Base-by-base conservation (phyloP, 179 eudicot genomes). In the Beta corolliflora region DNA sequence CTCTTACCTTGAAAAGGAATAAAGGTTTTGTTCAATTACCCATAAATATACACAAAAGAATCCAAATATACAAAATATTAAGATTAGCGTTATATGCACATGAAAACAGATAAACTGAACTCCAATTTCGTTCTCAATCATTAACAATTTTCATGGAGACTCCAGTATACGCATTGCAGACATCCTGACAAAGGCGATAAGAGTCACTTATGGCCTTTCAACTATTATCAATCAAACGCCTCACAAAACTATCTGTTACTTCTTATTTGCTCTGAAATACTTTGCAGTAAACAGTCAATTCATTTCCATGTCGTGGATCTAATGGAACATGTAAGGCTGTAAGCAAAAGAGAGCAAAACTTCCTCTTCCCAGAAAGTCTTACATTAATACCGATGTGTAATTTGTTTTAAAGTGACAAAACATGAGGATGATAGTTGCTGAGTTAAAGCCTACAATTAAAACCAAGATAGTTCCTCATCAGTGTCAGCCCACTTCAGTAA, bases 1-100 rank as follows among this genome's bases (percentile, higher is more conserved):
- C 97, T 80, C 85, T 86, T 75, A 94, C 97, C 99, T 97, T 84
- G 83, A 83, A 73, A 85, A 77, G n/a, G 4, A 56, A 68, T 31
- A 15, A 45, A 41, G 36, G 73, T 11, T 48, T 73, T 78, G 16
- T 3, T 60, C 74, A 74, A 77, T 21, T 48, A 80, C 15, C 5
- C 31, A 58, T 53, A 31, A 23, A 66, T 21, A 48, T 41, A 31
- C 71, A 59, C 60, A 41, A 67, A 72, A 13, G 46, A 64, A 25
- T 15, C 36, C 41, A 61, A 46, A 53, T 14, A 55, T 45, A 31
- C 46, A 55, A 29, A 9, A 31, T 14, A 71, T 0, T 7, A 50
- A 60, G 5, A 52, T 1, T 15, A 21, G 18, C 5, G 16, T n/a
- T 31, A 18, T 18, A 18, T 58, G 75, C 9, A 48, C 77, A 71